Evolutionary conservation across 805 yeast species (phyloP).

Genomic region (Schwanniomyces sp.): DNA sequence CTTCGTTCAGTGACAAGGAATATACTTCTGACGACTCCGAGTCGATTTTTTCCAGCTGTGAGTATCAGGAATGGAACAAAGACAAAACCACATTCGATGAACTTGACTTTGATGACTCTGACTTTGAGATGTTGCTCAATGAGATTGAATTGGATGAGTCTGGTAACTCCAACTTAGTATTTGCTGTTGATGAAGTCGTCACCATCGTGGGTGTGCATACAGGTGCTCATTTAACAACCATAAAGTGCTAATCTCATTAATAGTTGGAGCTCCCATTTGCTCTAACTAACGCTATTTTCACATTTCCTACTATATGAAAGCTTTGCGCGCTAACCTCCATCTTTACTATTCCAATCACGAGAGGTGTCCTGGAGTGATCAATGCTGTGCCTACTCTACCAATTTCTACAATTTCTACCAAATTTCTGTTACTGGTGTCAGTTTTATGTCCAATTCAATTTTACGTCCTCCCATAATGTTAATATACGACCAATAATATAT

Average conservation of each 20-base stretch:
- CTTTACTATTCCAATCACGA: no score
- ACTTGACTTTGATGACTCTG: constrained; percentile 5
- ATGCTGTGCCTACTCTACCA: no score
- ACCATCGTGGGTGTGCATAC: constrained; percentile 14
- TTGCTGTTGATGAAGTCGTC: constrained; percentile 23
- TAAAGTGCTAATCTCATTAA: background rate
- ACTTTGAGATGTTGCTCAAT: constrained; percentile 17
- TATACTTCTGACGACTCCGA: constrained; percentile 14
- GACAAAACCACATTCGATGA: background rate
- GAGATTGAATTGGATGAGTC: constrained; percentile 16
- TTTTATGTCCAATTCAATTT: background rate
- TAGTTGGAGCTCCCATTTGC: no score
- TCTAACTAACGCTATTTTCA: no score
- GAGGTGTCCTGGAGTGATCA: no score
- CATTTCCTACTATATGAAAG: background rate
- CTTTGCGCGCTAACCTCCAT: background rate
- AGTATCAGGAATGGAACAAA: background rate
- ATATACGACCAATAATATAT: no score
- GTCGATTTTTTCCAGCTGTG: constrained; percentile 15
- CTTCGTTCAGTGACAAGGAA: constrained; percentile 13
- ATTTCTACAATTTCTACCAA: no score
- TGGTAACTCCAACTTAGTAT: constrained; percentile 16
- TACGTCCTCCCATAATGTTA: background rate
- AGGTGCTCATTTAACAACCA: background rate
- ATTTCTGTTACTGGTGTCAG: background rate